Percentiles rank a stretch among this genome's conserved stretches.
phyloP scores from a whole-genome alignment of 768 basidiomycete genomes.

The Rhodotorula paludigena region DNA sequence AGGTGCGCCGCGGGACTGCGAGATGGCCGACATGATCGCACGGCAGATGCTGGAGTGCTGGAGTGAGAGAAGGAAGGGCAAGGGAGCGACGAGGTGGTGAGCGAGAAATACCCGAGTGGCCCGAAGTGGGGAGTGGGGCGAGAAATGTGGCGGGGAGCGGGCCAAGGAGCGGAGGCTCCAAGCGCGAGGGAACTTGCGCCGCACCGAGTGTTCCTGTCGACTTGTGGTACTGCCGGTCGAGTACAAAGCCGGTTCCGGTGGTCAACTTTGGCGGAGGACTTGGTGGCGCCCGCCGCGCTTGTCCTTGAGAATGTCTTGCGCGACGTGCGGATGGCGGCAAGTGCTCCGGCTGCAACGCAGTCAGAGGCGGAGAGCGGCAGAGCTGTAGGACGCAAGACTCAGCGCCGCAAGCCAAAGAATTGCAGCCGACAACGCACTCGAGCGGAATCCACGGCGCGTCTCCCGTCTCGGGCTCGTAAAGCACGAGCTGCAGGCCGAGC shows the following conservation, averaged over 20 bases:
- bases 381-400: too few species aligned
- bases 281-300: too few species aligned
- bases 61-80: not conserved
- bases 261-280: too few species aligned
- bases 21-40: not conserved
- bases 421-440: not conserved
- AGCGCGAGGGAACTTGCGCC: too few species aligned
- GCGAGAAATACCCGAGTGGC: not conserved
- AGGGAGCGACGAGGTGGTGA: not conserved
- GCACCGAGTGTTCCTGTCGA: too few species aligned
- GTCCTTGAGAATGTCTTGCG: too few species aligned
- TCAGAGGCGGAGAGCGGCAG: too few species aligned
- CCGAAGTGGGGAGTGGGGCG: not conserved
- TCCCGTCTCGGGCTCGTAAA: not conserved
- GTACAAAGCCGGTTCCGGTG: too few species aligned
- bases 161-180: too few species aligned
- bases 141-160: not conserved
- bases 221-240: too few species aligned
- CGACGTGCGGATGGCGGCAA: too few species aligned
- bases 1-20: conserved; percentile 1
- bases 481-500: not conserved
- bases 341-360: too few species aligned
- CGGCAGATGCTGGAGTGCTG: not conserved
- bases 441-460: not conserved
- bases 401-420: not conserved